Percentiles rank a stretch among this genome's conserved stretches.
phyloP scores from a whole-genome alignment of 257 asterid species.

The Nicotiana noctiflora region DNA sequence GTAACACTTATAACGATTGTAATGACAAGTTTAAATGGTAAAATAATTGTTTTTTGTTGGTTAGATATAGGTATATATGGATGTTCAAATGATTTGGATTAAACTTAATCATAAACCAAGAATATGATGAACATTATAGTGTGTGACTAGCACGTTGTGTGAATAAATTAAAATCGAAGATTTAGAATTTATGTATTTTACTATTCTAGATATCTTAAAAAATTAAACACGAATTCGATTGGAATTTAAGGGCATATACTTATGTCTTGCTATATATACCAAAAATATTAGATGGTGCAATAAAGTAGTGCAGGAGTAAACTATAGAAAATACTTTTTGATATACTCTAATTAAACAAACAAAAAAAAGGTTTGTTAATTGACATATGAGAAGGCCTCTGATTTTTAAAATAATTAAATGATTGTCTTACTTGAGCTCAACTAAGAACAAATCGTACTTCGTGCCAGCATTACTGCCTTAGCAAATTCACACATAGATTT shows the following conservation, averaged over 20 bases:
- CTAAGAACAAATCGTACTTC: background rate
- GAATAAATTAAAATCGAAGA: background rate
- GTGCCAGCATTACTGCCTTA: background rate
- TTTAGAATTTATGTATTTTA: background rate
- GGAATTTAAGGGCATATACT: background rate
- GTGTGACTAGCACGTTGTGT: background rate
- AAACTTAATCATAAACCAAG: background rate
- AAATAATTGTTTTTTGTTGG: no score
- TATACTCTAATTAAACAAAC: background rate
- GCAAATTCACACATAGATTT: background rate
- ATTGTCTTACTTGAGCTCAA: background rate
- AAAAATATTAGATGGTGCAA: background rate
- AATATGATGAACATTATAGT: no score
- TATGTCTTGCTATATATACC: background rate
- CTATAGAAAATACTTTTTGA: background rate
- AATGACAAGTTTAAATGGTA: no score
- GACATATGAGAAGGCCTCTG: background rate
- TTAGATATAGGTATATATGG: no score
- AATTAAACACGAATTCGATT: background rate
- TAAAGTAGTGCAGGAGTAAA: background rate
- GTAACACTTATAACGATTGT: no score
- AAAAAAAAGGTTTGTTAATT: background rate
- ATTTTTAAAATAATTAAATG: no score
- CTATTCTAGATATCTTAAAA: background rate
- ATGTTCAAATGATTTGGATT: no score